Evolutionary conservation across 2,329 filamentous ascomycete genomes (phyloP), one percentile per base, ranked within the genome.

Genomic region (Fusarium metavorans): DNA sequence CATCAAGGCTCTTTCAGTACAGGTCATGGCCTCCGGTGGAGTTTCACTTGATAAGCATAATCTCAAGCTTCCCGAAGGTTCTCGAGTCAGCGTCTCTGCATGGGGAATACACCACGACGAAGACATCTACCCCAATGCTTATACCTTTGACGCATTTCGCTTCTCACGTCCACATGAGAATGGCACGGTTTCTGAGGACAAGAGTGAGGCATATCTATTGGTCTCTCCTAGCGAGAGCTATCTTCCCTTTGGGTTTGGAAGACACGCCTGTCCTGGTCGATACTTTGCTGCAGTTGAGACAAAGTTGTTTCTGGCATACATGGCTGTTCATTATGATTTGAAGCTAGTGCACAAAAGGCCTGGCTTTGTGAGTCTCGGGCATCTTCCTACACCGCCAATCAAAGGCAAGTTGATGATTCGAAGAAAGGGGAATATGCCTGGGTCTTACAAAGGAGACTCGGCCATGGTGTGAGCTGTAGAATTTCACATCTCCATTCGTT

Each of bases 31-130:
- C 0, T 4, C 41, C 11, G 13, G 4, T 0, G 68, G 68, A 0
- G 2, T 35, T 0, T 11, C 6, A 7, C n/a, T 62, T 0, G n/a
- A 52, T 0, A 23, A 20, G 1, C 13, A n/a, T 6, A 30, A 32
- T 0, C 3, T 62, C 2, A 20, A 71, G 6, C 39, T 71, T 1
- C 48, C 48, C 0, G 7, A 39, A 2, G 62, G 56, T 0, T 45
- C 62, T 23, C 23, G 23, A 1, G 10, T 71, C 0, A 52, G 39
- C 2, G 25, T 71, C 0, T 54, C 62, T 0, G 48, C 41, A 2
- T 71, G 41, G 41, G 48, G 48, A 0, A 43, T 71, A 2, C 56
- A 71, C 0, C 56, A 71, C 1, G 56, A 63, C 1, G 25, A 71
- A 9, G 8, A 67, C 1, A 67, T 48, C 0, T 41, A 71, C 6